A percentile compares a stretch with the other conserved stretches of the same genome.
Evolutionary conservation across 163 green algal genomes (phyloP).

Genomic region (Prototheca wickerhamii): DNA sequence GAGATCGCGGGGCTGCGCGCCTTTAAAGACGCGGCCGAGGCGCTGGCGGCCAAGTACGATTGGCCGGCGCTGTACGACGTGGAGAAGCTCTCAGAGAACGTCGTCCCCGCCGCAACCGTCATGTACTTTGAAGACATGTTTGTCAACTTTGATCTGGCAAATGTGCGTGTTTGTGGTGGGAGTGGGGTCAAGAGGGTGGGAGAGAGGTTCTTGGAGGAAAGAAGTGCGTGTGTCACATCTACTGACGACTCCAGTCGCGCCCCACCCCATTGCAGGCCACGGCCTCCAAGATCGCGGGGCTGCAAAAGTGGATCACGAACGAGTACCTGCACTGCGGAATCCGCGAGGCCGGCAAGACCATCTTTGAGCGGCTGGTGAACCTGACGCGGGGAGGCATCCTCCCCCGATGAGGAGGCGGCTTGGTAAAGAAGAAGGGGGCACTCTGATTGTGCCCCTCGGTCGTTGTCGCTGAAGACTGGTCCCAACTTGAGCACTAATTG

Average conservation of each 20-base stretch:
- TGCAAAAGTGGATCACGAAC: slow-evolving; percentile 74
- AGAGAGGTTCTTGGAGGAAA: too few relatives aligned
- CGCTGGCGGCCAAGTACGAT: slow-evolving; percentile 52
- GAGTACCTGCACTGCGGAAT: slow-evolving; percentile 87
- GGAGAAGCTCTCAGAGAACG: slow-evolving; percentile 44
- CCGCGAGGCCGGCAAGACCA: slow-evolving; percentile 63
- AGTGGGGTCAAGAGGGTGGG: neutral
- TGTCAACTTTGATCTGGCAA: slow-evolving; percentile 74
- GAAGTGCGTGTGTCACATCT: too few relatives aligned
- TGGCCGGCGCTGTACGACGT: slow-evolving; percentile 80
- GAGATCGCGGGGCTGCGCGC: slow-evolving; percentile 70
- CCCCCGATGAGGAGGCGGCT: slow-evolving; percentile 10
- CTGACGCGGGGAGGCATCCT: slow-evolving; percentile 54
- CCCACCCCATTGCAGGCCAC: slow-evolving; percentile 52
- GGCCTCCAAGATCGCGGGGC: slow-evolving; percentile 34
- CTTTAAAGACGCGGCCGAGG: slow-evolving; percentile 57
- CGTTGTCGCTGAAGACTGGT: too few relatives aligned
- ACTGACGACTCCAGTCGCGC: too few relatives aligned
- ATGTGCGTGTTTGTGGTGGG: neutral
- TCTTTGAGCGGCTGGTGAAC: slow-evolving; percentile 73
- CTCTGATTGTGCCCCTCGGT: too few relatives aligned
- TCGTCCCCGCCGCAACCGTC: slow-evolving; percentile 58
- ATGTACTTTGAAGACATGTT: slow-evolving; percentile 92
- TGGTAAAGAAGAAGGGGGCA: too few relatives aligned
- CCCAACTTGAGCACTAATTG: neutral